Percentiles rank a stretch among this genome's conserved stretches.
Evolutionary conservation across 768 basidiomycete species (phyloP).

Genomic region (Leccinum ochraceum): DNA sequence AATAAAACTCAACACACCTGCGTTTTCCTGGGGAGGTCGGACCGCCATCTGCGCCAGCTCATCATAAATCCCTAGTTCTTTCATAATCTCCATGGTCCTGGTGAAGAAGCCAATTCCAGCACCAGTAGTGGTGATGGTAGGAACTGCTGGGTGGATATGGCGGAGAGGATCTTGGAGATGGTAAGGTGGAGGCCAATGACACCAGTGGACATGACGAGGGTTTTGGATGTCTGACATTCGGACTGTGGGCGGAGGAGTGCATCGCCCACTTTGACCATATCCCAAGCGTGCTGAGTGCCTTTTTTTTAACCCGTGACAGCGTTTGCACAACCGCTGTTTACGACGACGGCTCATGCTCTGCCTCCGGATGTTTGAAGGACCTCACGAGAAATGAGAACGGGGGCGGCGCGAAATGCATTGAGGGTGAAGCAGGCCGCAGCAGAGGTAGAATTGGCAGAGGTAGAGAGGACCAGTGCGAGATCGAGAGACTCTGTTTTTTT

Average conservation of each 20-base stretch:
- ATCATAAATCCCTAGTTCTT: too few relatives aligned
- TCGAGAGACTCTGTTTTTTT: conserved; percentile 75
- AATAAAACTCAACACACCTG: too few relatives aligned
- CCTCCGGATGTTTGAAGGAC: conserved; percentile 68
- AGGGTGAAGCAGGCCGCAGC: conserved; percentile 94
- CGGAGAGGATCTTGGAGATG: conserved; percentile 74
- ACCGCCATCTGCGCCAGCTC: too few relatives aligned
- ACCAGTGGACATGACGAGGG: conserved; percentile 97
- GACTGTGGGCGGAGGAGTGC: conserved; percentile 36
- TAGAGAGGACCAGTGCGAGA: conserved; percentile 84
- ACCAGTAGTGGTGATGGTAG: too few relatives aligned
- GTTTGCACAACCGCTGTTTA: conserved; percentile 97
- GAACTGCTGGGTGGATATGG: conserved; percentile 53
- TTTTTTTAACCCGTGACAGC: conserved; percentile 88
- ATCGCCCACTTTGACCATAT: conserved; percentile 82
- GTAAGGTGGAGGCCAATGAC: conserved; percentile 97
- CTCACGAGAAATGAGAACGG: conserved; percentile 83
- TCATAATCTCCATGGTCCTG: too few relatives aligned
- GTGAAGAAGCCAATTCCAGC: too few relatives aligned
- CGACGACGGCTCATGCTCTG: conserved; percentile 78
- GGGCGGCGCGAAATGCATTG: conserved; percentile 96
- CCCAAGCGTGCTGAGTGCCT: conserved; percentile 88
- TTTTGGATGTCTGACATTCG: conserved; percentile 41
- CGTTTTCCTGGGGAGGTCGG: too few relatives aligned
- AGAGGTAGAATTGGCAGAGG: conserved; percentile 66